Conservation (phyloP, 768 basidiomycete species). For the Podaxis mareebaensis region DNA sequence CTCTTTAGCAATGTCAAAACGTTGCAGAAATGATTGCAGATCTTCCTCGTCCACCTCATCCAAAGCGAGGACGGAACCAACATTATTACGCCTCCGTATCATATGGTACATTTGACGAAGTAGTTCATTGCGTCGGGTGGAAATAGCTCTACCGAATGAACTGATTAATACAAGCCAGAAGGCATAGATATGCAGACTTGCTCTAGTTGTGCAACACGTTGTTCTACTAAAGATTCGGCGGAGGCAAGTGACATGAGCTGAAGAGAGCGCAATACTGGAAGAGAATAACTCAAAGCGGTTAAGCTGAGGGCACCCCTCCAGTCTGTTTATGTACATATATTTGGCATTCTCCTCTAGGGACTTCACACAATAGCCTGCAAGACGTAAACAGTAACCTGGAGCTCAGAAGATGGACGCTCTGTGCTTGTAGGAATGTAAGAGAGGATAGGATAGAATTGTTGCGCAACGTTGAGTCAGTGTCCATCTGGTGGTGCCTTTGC, state of each 20-base stretch:
- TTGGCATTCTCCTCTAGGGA: not conserved
- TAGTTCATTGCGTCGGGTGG: slow-evolving; percentile 66
- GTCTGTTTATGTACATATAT: slow-evolving; percentile 4
- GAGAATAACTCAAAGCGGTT: not conserved
- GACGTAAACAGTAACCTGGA: not conserved
- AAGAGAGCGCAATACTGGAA: not conserved
- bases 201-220: slow-evolving; percentile 46
- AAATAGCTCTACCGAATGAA: slow-evolving; percentile 49
- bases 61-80: slow-evolving; percentile 37
- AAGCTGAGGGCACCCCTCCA: not conserved
- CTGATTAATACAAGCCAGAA: slow-evolving; percentile 11
- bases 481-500: not conserved
- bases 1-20: slow-evolving; percentile 22
- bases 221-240: slow-evolving; percentile 40
- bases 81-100: slow-evolving; percentile 52
- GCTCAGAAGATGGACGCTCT: not conserved
- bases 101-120: slow-evolving; percentile 72
- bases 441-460: not conserved
- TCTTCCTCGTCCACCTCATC: slow-evolving; percentile 22
- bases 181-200: slow-evolving; percentile 23
- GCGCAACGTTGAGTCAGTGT: not conserved
- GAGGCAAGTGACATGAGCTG: slow-evolving; percentile 16
- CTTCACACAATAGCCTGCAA: not conserved
- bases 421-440: not conserved
- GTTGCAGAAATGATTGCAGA: slow-evolving; percentile 14